Conservation (phyloP, 1,139 yeast species). For the Taphrina deformans region DNA sequence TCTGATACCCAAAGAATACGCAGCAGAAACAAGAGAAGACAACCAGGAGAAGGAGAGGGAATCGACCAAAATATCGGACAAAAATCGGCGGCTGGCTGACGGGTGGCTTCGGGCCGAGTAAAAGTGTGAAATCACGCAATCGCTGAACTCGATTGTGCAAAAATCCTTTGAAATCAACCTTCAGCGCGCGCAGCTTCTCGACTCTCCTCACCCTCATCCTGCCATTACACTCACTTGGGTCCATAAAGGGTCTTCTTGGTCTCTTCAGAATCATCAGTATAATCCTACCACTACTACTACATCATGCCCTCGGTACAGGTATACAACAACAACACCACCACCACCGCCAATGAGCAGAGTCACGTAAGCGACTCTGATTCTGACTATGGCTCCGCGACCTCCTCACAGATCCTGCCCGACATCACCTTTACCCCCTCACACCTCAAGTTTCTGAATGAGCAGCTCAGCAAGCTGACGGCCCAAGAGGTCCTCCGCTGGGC, state of each 20-base stretch:
- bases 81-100: too few species aligned
- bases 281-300: too few species aligned
- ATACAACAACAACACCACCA: neutral
- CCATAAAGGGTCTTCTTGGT: too few species aligned
- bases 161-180: neutral
- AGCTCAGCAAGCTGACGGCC: conserved; percentile 59
- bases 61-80: too few species aligned
- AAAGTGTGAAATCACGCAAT: conserved; percentile 22
- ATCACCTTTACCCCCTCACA: conserved; percentile 38
- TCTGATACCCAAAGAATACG: too few species aligned
- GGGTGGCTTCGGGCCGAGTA: neutral
- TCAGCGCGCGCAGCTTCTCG: too few species aligned
- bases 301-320: conserved; percentile 24
- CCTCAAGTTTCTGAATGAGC: conserved; percentile 53
- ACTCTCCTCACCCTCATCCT: neutral
- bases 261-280: too few species aligned
- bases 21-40: too few species aligned
- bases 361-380: conserved; percentile 30
- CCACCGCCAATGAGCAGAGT: conserved; percentile 6
- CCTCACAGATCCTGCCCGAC: conserved; percentile 28
- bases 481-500: conserved; percentile 82
- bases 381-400: conserved; percentile 27
- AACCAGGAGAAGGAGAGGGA: too few species aligned
- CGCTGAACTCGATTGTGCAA: neutral
- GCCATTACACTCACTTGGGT: too few species aligned